phyloP scores from a whole-genome alignment of 177 flowering plant species.

The Vitis hybrid region DNA sequence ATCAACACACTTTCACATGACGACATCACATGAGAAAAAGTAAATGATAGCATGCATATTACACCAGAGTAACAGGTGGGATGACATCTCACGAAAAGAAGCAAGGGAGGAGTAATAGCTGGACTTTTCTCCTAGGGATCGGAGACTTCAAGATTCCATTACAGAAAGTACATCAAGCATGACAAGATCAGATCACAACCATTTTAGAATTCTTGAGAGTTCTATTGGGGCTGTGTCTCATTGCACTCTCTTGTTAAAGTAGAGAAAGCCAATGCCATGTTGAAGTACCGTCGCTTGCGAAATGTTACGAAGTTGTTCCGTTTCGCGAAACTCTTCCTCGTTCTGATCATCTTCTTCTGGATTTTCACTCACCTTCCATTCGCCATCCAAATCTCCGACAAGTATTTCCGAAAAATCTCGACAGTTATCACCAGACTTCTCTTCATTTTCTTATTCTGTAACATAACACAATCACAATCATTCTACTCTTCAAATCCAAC shows the following conservation, averaged over 20 bases:
- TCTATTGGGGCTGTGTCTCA: no score
- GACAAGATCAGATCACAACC: no score
- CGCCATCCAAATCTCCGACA: conserved; percentile 40
- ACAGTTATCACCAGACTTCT: conserved; percentile 32
- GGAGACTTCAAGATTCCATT: no score
- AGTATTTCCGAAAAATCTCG: conserved; percentile 27
- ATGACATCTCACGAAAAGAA: no score
- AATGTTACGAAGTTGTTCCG: conserved; percentile 33
- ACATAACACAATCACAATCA: conserved; percentile 38
- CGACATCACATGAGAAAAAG: no score
- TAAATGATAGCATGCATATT: no score
- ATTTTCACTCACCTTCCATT: conserved; percentile 37
- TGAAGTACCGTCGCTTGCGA: conserved; percentile 18
- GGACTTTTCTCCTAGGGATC: no score
- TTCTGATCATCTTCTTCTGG: conserved; percentile 32
- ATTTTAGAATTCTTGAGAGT: no score
- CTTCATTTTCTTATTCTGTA: conserved; percentile 40
- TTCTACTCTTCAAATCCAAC: conserved; percentile 45
- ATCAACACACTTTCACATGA: no score
- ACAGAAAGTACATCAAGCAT: no score
- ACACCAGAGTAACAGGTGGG: no score
- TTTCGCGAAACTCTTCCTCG: conserved; percentile 24
- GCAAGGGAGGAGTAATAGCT: no score
- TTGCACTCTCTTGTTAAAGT: conserved; percentile 15
- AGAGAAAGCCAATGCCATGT: conserved; percentile 29